Evolutionary conservation across 2,329 filamentous ascomycete genomes (phyloP).

Genomic region (Neonectria coccinea): DNA sequence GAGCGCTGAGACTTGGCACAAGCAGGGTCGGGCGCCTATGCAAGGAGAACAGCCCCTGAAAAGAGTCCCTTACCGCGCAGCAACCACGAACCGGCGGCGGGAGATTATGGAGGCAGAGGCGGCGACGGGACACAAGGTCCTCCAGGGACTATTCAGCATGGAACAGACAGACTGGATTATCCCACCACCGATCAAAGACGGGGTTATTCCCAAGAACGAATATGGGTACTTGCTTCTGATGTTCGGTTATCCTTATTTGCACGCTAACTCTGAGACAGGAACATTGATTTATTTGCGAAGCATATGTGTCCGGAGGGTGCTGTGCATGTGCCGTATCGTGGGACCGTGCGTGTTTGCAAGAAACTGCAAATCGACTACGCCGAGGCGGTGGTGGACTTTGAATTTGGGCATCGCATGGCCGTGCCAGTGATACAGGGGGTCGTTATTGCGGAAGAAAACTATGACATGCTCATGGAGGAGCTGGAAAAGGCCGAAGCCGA

Average conservation of each 20-base stretch:
- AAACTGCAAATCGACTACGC: conserved; percentile 88
- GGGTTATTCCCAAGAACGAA: conserved; percentile 90
- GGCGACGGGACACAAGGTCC: conserved; percentile 81
- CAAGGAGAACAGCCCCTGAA: conserved; percentile 82
- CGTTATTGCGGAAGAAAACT: conserved; percentile 85
- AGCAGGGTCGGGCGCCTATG: conserved; percentile 85
- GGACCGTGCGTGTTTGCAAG: conserved; percentile 83
- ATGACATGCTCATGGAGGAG: conserved; percentile 79
- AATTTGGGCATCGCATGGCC: conserved; percentile 94
- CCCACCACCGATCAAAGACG: conserved; percentile 84
- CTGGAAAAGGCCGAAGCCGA: conserved; percentile 84
- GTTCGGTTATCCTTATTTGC: background rate
- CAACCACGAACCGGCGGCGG: conserved; percentile 86
- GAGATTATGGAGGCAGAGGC: conserved; percentile 90
- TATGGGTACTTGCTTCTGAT: conserved; percentile 69
- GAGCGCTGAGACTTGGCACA: conserved; percentile 96
- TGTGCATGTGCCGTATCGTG: conserved; percentile 83
- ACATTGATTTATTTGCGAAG: conserved; percentile 94
- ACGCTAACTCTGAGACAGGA: conserved; percentile 56
- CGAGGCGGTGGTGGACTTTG: conserved; percentile 95
- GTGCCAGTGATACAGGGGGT: conserved; percentile 93
- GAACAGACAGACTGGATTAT: conserved; percentile 97
- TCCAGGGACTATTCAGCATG: conserved; percentile 85
- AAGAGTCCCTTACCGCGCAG: conserved; percentile 87
- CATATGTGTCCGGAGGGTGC: conserved; percentile 92